These are phyloP conservation scores for Cymbopogon flexuosus DNA, from an alignment of 202 grass and related monocot species.

Conservation along the genomic window DNA sequence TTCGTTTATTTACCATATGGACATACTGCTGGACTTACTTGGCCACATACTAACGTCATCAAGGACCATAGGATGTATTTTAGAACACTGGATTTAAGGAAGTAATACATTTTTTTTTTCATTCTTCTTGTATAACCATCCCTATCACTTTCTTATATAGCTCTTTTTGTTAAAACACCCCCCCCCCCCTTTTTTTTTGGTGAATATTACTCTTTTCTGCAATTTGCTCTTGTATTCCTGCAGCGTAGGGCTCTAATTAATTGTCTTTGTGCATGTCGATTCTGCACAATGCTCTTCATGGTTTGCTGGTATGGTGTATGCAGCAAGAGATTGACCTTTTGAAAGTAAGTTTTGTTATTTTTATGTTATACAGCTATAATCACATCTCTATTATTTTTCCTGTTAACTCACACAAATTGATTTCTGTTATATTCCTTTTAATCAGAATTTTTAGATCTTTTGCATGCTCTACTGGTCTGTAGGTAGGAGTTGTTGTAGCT, in stretches of 20 bases:
- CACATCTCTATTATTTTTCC: conserved; percentile 4
- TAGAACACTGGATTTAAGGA: background rate
- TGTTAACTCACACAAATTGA: background rate
- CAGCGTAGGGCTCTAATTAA: conserved; percentile 20
- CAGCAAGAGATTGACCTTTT: conserved; percentile 99
- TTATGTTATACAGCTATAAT: conserved; percentile 14
- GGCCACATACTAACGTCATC: background rate
- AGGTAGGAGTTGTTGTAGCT: conserved; percentile 5
- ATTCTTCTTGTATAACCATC: conserved; percentile 13
- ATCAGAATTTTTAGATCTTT: background rate
- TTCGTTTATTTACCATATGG: background rate
- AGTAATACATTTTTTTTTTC: background rate
- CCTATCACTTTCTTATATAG: background rate
- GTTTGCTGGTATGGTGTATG: conserved; percentile 39
- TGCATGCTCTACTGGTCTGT: background rate
- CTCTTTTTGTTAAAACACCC: background rate
- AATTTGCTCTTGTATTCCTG: conserved; percentile 18
- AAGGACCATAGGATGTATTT: background rate
- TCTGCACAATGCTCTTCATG: conserved; percentile 26
- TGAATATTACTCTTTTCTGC: conserved; percentile 7
- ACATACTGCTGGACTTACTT: background rate
- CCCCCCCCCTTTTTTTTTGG: background rate
- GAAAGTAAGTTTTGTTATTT: conserved; percentile 57
- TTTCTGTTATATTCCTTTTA: background rate
- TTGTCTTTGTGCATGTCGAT: conserved; percentile 35